Evolutionary conservation across 2,329 filamentous ascomycete species (phyloP).

Genomic region (Aspergillus fructus): DNA sequence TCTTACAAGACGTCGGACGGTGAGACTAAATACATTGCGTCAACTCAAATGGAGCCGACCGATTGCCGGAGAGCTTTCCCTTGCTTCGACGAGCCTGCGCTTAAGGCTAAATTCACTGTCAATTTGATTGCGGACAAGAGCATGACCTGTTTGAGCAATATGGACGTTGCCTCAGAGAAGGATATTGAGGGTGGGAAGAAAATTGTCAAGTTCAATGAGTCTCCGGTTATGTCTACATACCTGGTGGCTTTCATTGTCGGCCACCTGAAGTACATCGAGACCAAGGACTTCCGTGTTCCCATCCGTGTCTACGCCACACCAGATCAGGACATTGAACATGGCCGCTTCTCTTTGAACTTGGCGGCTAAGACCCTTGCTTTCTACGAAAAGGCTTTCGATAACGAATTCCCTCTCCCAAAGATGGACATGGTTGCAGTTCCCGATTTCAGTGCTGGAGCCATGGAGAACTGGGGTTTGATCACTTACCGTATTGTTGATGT

Average conservation of each 20-base stretch:
- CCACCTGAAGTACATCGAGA: slow-evolving; percentile 91
- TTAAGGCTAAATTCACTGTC: slow-evolving; percentile 91
- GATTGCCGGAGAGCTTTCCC: slow-evolving; percentile 91
- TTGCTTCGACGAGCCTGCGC: slow-evolving; percentile 91
- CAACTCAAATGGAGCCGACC: slow-evolving; percentile 94
- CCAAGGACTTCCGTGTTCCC: slow-evolving; percentile 84
- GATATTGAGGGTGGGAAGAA: slow-evolving; percentile 72
- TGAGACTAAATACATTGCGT: slow-evolving; percentile 77
- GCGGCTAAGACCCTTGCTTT: slow-evolving; percentile 87
- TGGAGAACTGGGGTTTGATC: slow-evolving; percentile 98
- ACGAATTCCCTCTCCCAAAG: slow-evolving; percentile 82
- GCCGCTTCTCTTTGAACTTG: slow-evolving; percentile 84
- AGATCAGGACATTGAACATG: slow-evolving; percentile 85
- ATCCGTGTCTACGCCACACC: slow-evolving; percentile 92
- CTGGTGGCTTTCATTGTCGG: slow-evolving; percentile 91
- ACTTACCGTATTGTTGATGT: slow-evolving; percentile 93
- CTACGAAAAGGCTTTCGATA: slow-evolving; percentile 93
- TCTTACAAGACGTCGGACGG: slow-evolving; percentile 85
- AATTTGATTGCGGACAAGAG: slow-evolving; percentile 88
- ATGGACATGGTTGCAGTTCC: slow-evolving; percentile 97
- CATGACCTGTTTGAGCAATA: slow-evolving; percentile 91
- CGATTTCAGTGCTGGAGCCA: slow-evolving; percentile 91
- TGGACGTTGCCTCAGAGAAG: slow-evolving; percentile 83
- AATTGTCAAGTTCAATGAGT: slow-evolving; percentile 87
- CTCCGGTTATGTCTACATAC: slow-evolving; percentile 94